Percentiles rank a stretch among this genome's conserved stretches.
These are phyloP conservation scores for Pulchroboletus neoregius DNA, from an alignment of 1,284 basidiomycete species.

Conservation along the genomic window DNA sequence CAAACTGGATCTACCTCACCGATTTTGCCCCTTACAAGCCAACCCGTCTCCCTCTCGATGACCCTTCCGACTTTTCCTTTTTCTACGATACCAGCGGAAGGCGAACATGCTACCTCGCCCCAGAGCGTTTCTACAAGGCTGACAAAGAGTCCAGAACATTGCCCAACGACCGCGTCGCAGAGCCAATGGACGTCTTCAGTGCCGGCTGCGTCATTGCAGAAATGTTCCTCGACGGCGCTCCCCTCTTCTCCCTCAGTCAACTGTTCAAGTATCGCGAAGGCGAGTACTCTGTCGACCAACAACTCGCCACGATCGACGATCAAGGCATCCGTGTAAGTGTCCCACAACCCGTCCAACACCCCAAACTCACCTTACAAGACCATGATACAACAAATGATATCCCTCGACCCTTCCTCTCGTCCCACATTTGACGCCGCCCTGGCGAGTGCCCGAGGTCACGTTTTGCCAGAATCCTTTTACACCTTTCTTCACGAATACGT, in stretches of 20 bases:
- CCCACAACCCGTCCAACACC: background rate
- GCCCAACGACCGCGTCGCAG: conserved; percentile 75
- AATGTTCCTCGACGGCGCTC: conserved; percentile 92
- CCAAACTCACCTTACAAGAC: conserved; percentile 44
- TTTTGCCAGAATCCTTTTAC: conserved; percentile 92
- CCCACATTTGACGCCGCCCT: conserved; percentile 86
- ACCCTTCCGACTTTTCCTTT: conserved; percentile 97
- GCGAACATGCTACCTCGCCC: conserved; percentile 94
- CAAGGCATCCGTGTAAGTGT: conserved; percentile 66
- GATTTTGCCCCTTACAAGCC: conserved; percentile 99
- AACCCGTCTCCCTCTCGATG: conserved; percentile 91
- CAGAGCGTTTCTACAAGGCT: conserved; percentile 90
- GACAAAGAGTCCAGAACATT: conserved; percentile 59
- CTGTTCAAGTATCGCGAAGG: conserved; percentile 93
- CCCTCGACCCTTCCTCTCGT: conserved; percentile 70
- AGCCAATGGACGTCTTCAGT: conserved; percentile 98
- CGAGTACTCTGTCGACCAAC: conserved; percentile 73
- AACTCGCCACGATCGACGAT: conserved; percentile 78
- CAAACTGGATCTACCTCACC: conserved; percentile 93
- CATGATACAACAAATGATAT: conserved; percentile 88
- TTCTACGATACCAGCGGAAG: conserved; percentile 96
- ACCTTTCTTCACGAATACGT: conserved; percentile 91
- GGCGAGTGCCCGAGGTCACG: conserved; percentile 68
- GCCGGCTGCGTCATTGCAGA: conserved; percentile 95
- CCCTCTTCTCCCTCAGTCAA: conserved; percentile 92